Percentiles rank a stretch among this genome's conserved stretches.
phyloP scores from a whole-genome alignment of 768 basidiomycete species.

The Mycena vulgaris region DNA sequence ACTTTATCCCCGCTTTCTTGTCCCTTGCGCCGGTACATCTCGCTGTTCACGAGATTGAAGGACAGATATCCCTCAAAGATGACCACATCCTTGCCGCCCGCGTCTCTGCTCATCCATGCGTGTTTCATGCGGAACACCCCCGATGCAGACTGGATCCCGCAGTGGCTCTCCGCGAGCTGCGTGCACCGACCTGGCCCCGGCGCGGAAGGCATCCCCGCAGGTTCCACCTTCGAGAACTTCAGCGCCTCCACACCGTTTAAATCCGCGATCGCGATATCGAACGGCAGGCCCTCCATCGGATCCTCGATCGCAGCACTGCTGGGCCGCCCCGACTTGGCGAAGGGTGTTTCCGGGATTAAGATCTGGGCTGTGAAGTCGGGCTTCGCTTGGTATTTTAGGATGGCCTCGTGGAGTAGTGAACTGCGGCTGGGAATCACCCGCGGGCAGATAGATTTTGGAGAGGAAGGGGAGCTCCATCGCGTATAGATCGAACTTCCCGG shows the following conservation, averaged over 20 bases:
- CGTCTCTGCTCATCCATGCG: conserved; percentile 44
- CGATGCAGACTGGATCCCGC: conserved; percentile 51
- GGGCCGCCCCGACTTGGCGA: conserved; percentile 38
- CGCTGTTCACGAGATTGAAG: conserved; percentile 52
- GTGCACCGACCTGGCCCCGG: conserved; percentile 47
- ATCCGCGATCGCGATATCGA: conserved; percentile 45
- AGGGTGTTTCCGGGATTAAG: conserved; percentile 36
- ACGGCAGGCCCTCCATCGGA: conserved; percentile 54
- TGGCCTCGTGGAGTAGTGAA: conserved; percentile 50
- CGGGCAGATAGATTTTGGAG: conserved; percentile 49
- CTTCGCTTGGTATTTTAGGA: conserved; percentile 55
- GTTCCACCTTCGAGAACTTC: conserved; percentile 46
- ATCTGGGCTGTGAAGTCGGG: conserved; percentile 54
- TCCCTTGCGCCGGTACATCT: conserved; percentile 52
- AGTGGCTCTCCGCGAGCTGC: conserved; percentile 39
- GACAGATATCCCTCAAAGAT: conserved; percentile 57
- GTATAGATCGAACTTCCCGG: conserved; percentile 59
- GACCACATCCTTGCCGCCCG: conserved; percentile 41
- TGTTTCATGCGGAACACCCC: conserved; percentile 55
- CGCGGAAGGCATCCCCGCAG: conserved; percentile 28
- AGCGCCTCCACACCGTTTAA: conserved; percentile 44
- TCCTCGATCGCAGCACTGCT: conserved; percentile 45
- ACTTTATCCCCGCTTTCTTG: conserved; percentile 50
- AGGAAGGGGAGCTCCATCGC: conserved; percentile 56
- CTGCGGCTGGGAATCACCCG: conserved; percentile 39